phyloP scores from a whole-genome alignment of 495 filamentous ascomycete genomes.

The Ascodesmis nigricans region DNA sequence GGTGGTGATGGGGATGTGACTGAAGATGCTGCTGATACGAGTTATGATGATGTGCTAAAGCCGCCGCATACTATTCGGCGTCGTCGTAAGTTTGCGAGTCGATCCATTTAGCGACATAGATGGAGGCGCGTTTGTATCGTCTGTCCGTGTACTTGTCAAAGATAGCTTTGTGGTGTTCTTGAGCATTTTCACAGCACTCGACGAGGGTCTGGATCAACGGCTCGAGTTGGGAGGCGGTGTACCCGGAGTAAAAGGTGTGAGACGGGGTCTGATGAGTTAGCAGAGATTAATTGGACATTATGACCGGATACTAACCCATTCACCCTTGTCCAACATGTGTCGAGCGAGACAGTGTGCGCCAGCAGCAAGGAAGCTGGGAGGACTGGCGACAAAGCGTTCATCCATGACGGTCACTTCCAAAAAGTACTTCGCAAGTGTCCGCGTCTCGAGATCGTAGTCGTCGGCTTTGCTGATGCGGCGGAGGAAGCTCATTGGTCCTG shows the following conservation, averaged over 20 bases:
- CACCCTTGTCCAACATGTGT: conserved; percentile 66
- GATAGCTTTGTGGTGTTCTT: conserved; percentile 61
- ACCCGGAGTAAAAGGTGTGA: conserved; percentile 80
- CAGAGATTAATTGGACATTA: background rate
- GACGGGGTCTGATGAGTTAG: conserved; percentile 36
- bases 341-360: conserved; percentile 88
- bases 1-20: too few relatives aligned
- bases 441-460: conserved; percentile 87
- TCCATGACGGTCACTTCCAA: conserved; percentile 94
- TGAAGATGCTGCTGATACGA: too few relatives aligned
- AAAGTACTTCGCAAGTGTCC: conserved; percentile 95
- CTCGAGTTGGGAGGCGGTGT: conserved; percentile 65
- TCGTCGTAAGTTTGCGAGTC: too few relatives aligned
- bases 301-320: conserved; percentile 49
- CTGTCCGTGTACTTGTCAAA: conserved; percentile 78
- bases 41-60: too few relatives aligned
- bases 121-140: conserved; percentile 60
- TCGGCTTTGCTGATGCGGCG: conserved; percentile 94
- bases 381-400: conserved; percentile 80
- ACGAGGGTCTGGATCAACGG: conserved; percentile 53
- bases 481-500: conserved; percentile 95
- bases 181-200: conserved; percentile 67
- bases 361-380: conserved; percentile 74
- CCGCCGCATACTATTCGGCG: too few relatives aligned
- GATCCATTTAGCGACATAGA: conserved; percentile 58